Conservation (phyloP, 345 rosid genomes). For the Linum trigynum region DNA sequence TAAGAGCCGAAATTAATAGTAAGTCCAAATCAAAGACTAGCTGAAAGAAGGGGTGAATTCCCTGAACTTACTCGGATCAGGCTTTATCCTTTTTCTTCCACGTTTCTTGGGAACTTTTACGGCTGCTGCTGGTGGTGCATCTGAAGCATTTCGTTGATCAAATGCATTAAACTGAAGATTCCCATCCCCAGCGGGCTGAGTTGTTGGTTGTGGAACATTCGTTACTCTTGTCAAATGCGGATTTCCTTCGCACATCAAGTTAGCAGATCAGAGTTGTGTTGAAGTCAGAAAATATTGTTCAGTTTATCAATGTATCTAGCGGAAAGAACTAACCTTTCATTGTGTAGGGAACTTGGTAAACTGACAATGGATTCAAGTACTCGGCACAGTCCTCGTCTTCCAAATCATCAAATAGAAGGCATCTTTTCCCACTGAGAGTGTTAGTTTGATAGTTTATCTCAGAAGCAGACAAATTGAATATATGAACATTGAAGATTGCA, state of each 20-base stretch:
- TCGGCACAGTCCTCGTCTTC: slow-evolving; percentile 6
- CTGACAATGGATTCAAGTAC: slow-evolving; percentile 6
- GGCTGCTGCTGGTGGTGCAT: slow-evolving; percentile 4
- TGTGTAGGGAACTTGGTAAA: not conserved
- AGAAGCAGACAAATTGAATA: slow-evolving; percentile 49
- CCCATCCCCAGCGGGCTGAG: slow-evolving; percentile 14
- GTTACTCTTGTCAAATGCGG: slow-evolving; percentile 2
- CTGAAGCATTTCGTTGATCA: slow-evolving; percentile 6
- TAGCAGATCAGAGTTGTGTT: not conserved
- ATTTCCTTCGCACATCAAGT: not conserved
- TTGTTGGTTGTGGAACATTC: slow-evolving; percentile 1
- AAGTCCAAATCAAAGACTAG: slow-evolving; percentile 2
- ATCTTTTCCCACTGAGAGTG: slow-evolving; percentile 9
- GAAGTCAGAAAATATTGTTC: slow-evolving; percentile 2
- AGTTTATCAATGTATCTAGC: not conserved
- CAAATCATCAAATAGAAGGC: slow-evolving; percentile 5
- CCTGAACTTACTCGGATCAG: slow-evolving; percentile 15
- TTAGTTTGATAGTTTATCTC: slow-evolving; percentile 29
- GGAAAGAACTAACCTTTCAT: not conserved
- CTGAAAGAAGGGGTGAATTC: slow-evolving; percentile 5
- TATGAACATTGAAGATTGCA: slow-evolving; percentile 61
- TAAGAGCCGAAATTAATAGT: not conserved
- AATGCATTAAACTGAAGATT: slow-evolving; percentile 11
- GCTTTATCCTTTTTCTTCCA: slow-evolving; percentile 13
- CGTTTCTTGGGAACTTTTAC: not conserved